Percentiles rank a stretch among this genome's conserved stretches.
Evolutionary conservation across 73 alveolate genomes (phyloP).

Genomic region (Paramecium primaurelia): DNA sequence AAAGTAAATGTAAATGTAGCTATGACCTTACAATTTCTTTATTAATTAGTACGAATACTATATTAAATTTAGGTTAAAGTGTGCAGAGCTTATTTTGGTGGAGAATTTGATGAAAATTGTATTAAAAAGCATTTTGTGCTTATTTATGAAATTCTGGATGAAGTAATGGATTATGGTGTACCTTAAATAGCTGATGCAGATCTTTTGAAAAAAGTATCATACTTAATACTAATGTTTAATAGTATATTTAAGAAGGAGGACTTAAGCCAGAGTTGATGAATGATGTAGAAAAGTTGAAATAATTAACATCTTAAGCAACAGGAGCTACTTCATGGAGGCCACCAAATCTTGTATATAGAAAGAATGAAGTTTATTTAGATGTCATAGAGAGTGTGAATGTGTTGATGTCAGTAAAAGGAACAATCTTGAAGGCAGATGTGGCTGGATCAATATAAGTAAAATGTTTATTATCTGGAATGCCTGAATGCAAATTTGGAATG

Average conservation of each 20-base stretch:
- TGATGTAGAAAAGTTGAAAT: conserved; percentile 76
- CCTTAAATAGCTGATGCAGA: conserved; percentile 93
- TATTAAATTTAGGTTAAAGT: conserved; percentile 61
- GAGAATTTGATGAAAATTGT: conserved; percentile 83
- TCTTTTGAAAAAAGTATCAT: conserved; percentile 66
- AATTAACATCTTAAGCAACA: conserved; percentile 88
- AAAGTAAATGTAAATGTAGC: conserved; percentile 84
- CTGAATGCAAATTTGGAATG: conserved; percentile 98
- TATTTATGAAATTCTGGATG: conserved; percentile 92
- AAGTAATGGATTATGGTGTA: conserved; percentile 91
- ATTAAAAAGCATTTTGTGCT: conserved; percentile 84
- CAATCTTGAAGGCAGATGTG: conserved; percentile 89
- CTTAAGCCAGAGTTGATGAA: conserved; percentile 64
- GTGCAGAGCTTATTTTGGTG: conserved; percentile 86
- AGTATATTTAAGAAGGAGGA: conserved; percentile 63
- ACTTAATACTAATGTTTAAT: background rate
- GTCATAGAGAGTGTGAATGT: conserved; percentile 92
- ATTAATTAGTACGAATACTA: conserved; percentile 25
- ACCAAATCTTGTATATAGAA: conserved; percentile 81
- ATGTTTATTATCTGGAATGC: conserved; percentile 89
- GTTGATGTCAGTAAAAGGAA: conserved; percentile 86
- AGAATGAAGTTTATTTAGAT: conserved; percentile 94
- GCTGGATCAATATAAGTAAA: conserved; percentile 87
- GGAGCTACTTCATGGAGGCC: conserved; percentile 94
- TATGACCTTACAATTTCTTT: conserved; percentile 76